These are phyloP conservation scores for Aspergillus kassunensis DNA, from an alignment of 495 filamentous ascomycete genomes.

Conservation along the genomic window DNA sequence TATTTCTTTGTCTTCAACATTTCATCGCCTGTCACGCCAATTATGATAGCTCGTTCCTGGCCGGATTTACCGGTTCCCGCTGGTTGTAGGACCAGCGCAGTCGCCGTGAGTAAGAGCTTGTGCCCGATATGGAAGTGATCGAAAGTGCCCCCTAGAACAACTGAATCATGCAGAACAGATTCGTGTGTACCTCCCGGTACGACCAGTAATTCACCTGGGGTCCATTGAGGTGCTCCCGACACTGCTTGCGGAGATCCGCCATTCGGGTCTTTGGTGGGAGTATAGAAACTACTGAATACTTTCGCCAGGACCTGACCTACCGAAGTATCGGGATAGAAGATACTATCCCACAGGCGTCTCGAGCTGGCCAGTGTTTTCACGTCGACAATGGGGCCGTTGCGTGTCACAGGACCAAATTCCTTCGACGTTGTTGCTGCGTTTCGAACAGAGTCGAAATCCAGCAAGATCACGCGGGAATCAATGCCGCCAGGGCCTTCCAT, in stretches of 20 bases:
- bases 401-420: conserved; percentile 32
- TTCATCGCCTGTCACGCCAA: conserved; percentile 85
- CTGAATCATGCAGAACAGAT: conserved; percentile 44
- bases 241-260: conserved; percentile 26
- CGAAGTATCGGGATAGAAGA: conserved; percentile 64
- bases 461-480: conserved; percentile 70
- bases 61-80: conserved; percentile 20
- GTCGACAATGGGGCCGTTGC: conserved; percentile 59
- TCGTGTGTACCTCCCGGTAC: conserved; percentile 20
- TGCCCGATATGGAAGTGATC: conserved; percentile 97
- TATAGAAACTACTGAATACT: conserved; percentile 27
- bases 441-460: conserved; percentile 54
- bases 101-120: conserved; percentile 86
- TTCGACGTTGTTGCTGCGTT: conserved; percentile 14
- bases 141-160: conserved; percentile 92
- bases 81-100: conserved; percentile 62
- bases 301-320: conserved; percentile 43
- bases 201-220: conserved; percentile 18
- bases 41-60: conserved; percentile 53
- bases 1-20: conserved; percentile 86
- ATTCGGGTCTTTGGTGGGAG: conserved; percentile 17
- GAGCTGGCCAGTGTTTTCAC: conserved; percentile 62
- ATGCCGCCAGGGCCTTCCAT: conserved; percentile 66
- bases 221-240: conserved; percentile 29
- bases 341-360: conserved; percentile 60